Evolutionary conservation across 495 filamentous ascomycete species (phyloP), one percentile per base, ranked within the genome.

Genomic region (Aspergillus affinis): DNA sequence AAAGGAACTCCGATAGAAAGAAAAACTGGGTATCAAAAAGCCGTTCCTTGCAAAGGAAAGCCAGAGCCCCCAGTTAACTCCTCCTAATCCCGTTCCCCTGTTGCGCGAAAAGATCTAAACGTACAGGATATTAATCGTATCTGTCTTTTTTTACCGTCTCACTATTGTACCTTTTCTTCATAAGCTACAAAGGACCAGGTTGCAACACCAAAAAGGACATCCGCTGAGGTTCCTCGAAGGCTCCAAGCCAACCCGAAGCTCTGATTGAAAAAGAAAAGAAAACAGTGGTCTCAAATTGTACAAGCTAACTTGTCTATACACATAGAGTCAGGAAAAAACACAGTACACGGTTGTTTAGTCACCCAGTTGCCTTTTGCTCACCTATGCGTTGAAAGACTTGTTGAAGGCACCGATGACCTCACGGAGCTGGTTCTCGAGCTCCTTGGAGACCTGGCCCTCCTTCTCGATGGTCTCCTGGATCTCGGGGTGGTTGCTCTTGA

Each of bases 391-490:
- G 84, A 96, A 97, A 84, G 86, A 90, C 89, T 96, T 97, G 82
- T 90, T 95, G 87, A 98, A 98, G 76, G 58, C 82, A 61, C 59
- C 55, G 68, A 91, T 86, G 68, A 88, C 82, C 59, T 96, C 88
- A 84, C 86, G 91, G 73, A 98, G 81, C 80, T 87, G 87, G 65
- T 77, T 83, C 86, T 98, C 94, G 54, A 93, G 82, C 41, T 96
- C 95, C 85, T 97, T 96, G 87, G 89, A 92, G 71, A 98, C 76
- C 72, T 91, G 84, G 77, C 94, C 94, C 84, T 98, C 93, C 84
- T 93, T 92, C 70, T 95, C 91, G 69, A 98, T 98, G 70, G 88
- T 87, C 65, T 87, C 81, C 58, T 95, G 75, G 61, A 98, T 80
- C 64, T 91, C 93, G 23, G 85, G 72, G 84, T 97, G 87, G 82